These are phyloP conservation scores for Xerocomus brunneocitrinus DNA, from an alignment of 768 basidiomycete genomes.

Conservation along the genomic window DNA sequence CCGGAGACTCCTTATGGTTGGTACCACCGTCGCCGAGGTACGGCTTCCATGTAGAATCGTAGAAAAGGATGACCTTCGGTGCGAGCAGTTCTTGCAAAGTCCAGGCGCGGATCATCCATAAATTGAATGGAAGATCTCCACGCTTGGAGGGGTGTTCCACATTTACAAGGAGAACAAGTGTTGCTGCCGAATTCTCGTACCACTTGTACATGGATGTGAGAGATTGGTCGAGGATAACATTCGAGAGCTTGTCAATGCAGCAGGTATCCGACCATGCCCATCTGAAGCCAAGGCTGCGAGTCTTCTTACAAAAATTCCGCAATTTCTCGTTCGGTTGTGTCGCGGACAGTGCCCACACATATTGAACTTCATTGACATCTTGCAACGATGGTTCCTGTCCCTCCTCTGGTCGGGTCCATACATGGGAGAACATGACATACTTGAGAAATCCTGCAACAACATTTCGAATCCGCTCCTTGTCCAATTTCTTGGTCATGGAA, in stretches of 20 bases:
- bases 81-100: conserved; percentile 17
- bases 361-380: conserved; percentile 1
- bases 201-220: conserved; percentile 13
- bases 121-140: not conserved
- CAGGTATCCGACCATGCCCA: conserved; percentile 15
- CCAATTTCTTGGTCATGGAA: conserved; percentile 6
- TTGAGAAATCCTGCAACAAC: conserved; percentile 5
- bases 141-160: not conserved
- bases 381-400: conserved; percentile 8
- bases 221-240: conserved; percentile 1
- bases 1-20: conserved; percentile 11
- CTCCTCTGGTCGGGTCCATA: conserved; percentile 4
- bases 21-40: conserved; percentile 1
- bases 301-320: conserved; percentile 4
- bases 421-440: conserved; percentile 13
- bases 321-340: conserved; percentile 3
- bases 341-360: conserved; percentile 4
- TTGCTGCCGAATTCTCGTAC: conserved; percentile 8
- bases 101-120: conserved; percentile 15
- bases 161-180: not conserved
- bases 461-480: not conserved
- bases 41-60: conserved; percentile 5
- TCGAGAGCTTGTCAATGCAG: conserved; percentile 6
- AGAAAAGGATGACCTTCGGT: conserved; percentile 8
- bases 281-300: conserved; percentile 5